These are phyloP conservation scores for Linderina pennispora DNA, from an alignment of 192 early-diverging fungal species.

Conservation along the genomic window DNA sequence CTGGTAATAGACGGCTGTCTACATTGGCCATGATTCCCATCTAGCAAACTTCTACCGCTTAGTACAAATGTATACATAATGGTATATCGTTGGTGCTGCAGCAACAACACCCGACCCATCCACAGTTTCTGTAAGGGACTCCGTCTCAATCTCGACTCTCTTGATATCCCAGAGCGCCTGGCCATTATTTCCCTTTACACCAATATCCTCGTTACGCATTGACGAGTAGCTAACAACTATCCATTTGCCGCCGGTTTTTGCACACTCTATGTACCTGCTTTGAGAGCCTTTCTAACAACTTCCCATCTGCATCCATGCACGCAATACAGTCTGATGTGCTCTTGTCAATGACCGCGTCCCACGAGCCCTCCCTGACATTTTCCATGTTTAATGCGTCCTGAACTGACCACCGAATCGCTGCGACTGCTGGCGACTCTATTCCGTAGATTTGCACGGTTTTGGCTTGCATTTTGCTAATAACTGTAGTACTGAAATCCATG, in stretches of 20 bases:
- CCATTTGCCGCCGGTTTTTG: neutral
- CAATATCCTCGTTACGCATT: neutral
- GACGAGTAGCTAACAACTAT: neutral
- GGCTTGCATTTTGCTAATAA: slow-evolving; percentile 13
- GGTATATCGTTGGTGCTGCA: neutral
- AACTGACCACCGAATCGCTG: neutral
- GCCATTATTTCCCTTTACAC: neutral
- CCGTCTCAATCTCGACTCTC: neutral
- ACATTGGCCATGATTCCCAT: too few species aligned
- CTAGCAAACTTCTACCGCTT: neutral
- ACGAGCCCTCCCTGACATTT: neutral
- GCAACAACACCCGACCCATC: neutral
- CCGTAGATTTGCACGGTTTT: neutral
- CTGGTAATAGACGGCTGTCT: too few species aligned
- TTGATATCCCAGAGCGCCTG: neutral
- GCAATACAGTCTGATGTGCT: neutral
- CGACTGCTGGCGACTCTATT: neutral
- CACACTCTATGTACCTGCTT: neutral
- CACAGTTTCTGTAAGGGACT: too few species aligned
- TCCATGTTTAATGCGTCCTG: neutral
- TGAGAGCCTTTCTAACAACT: neutral
- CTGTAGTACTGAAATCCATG: slow-evolving; percentile 26
- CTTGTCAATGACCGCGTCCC: neutral
- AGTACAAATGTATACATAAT: neutral
- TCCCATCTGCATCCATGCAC: neutral